Evolutionary conservation across 1,284 basidiomycete genomes (phyloP), one percentile per base, ranked within the genome.

Genomic region (Ganoderma boninense): DNA sequence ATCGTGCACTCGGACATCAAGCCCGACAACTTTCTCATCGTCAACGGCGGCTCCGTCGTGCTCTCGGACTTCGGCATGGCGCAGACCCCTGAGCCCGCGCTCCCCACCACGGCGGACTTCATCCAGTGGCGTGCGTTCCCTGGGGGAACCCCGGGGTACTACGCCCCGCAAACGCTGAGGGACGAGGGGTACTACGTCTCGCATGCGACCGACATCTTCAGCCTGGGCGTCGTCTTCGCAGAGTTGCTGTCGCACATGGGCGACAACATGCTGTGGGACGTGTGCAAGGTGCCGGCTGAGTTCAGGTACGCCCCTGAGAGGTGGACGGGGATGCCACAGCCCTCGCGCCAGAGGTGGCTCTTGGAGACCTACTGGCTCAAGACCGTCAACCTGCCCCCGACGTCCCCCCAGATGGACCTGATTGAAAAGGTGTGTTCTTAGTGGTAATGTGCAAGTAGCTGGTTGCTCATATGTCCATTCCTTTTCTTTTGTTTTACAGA

Each of bases 1-100:
- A 87, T 92, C 62, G 87, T 89, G 63, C 90, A 92, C 77, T 86
- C 90, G 40, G 90, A 92, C 76, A 82, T 92, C 72, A 92, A 92
- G 78, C 90, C 90, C 0, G 90, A 90, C 74, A 92, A 92, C 78
- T 78, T 90, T 35, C 80, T 91, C 18, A 80, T 91, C 23, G 84
- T 84, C 54, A 77, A 80, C 0, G 82, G 85, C 66, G 87, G 83
- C 40, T 74, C 77, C 71, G 80, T 91, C 68, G 88, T 90, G 73
- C 83, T 92, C 38, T 86, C 87, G n/a, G 90, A 92, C 78, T 92
- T 92, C 77, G 90, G 90, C 0, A 81, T 92, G 23, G 64, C 63
- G 18, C 61, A 62, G 38, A 56, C 18, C 11, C 57, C 69, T 1
- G 89, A 87, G 11, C n/a, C 54, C 13, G 10, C 52, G 42, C 32